Conservation (phyloP, 352 stramenopile genomes). For the Phytophthora ohioensis region DNA sequence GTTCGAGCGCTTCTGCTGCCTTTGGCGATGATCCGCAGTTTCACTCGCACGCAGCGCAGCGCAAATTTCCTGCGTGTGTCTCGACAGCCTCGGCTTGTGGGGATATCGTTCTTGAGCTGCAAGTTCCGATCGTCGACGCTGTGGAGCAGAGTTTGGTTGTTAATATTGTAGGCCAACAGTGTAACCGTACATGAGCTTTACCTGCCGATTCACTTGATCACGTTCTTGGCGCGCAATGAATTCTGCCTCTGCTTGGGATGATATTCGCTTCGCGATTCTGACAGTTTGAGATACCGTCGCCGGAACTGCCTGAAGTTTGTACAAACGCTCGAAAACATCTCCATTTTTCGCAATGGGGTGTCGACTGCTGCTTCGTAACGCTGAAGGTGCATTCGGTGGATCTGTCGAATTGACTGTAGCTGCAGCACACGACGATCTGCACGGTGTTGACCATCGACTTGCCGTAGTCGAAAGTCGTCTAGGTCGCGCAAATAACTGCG, state of each 20-base stretch:
- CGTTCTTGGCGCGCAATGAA: slow-evolving; percentile 43
- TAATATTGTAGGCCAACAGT: not conserved
- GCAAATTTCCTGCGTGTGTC: slow-evolving; percentile 39
- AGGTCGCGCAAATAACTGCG: slow-evolving; percentile 28
- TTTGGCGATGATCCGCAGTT: slow-evolving; percentile 6
- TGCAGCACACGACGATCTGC: slow-evolving; percentile 10
- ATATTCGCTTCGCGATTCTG: slow-evolving; percentile 9
- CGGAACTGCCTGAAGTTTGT: not conserved
- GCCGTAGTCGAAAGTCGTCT: not conserved
- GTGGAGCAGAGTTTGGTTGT: not conserved
- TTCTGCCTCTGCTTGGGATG: slow-evolving; percentile 15
- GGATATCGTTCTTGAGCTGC: slow-evolving; percentile 23
- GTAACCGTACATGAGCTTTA: slow-evolving; percentile 3
- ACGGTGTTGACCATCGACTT: not conserved
- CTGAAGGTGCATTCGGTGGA: not conserved
- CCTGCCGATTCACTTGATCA: slow-evolving; percentile 24
- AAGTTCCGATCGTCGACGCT: slow-evolving; percentile 14
- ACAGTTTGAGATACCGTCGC: not conserved
- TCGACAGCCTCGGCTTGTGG: slow-evolving; percentile 41
- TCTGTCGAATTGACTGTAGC: not conserved
- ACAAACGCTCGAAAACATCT: slow-evolving; percentile 44
- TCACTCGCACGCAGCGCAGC: slow-evolving; percentile 15
- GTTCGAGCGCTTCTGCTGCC: slow-evolving; percentile 7
- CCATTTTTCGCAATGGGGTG: not conserved
- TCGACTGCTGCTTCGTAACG: not conserved